Conservation (phyloP, 257 asterid species). For the Thymus quinquecostatus region DNA sequence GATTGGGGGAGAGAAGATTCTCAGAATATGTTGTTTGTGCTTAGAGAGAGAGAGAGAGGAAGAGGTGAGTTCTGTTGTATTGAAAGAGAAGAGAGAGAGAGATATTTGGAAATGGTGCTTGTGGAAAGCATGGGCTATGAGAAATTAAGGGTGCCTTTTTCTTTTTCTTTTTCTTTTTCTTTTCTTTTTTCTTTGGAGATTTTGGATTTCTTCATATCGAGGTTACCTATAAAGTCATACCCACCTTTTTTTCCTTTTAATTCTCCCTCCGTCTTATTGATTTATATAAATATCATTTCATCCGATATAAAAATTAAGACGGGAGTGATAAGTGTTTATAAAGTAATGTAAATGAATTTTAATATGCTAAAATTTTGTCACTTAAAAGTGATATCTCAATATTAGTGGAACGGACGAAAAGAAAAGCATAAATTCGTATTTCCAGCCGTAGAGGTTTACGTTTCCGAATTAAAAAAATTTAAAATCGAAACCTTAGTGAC, state of each 20-base stretch:
- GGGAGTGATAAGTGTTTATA: too few relatives aligned
- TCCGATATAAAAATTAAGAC: too few relatives aligned
- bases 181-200: background rate
- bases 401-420: too few relatives aligned
- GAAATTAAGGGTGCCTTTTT: slow-evolving; percentile 14
- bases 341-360: too few relatives aligned
- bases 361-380: too few relatives aligned
- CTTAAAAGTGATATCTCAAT: too few relatives aligned
- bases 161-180: background rate
- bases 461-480: too few relatives aligned
- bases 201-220: background rate
- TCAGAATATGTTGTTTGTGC: slow-evolving; percentile 54
- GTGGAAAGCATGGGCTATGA: slow-evolving; percentile 41
- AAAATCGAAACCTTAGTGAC: too few relatives aligned
- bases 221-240: background rate
- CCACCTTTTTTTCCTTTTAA: background rate
- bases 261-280: too few relatives aligned
- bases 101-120: slow-evolving; percentile 25
- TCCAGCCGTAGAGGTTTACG: too few relatives aligned
- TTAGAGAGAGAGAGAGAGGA: slow-evolving; percentile 24
- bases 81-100: background rate
- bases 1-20: slow-evolving; percentile 59
- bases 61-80: slow-evolving; percentile 26
- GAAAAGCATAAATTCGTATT: too few relatives aligned
- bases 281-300: too few relatives aligned